Evolutionary conservation across 352 stramenopile species (phyloP), one percentile per base, ranked within the genome.

Genomic region (Phytophthora agathidicida): DNA sequence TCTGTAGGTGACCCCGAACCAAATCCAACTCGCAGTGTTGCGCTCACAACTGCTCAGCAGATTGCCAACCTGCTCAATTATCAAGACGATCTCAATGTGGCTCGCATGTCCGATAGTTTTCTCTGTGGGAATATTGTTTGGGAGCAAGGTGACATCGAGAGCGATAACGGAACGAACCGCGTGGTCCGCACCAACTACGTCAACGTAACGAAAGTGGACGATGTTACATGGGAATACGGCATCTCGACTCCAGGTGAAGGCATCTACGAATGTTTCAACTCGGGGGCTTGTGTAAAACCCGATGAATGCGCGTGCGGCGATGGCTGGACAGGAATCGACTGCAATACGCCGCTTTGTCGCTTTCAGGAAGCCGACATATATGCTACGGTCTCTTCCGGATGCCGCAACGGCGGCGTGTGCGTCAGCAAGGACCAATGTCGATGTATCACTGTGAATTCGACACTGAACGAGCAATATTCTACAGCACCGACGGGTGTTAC

Each of bases 191-290:
- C 94, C 6, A 99, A 99, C 74, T 96, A 94, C 67, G 83, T 96
- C 43, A 98, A 98, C 68, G 96, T 97, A 48, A 89, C 77, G 5
- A 79, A 96, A 58, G 49, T 88, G 17, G 71, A 86, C 44, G 73
- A 86, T 32, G 70, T 80, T 13, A 79, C 65, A 23, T 97, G 89
- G 91, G 41, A 78, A 5, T 75, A 83, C 22, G 93, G 90, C 22
- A 24, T 43, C 3, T 46, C 65, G 0, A 79, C 71, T 1, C 44
- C 71, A 1, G 95, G 95, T 2, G 96, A 99, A 66, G 96, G 96
- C 19, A 85, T 99, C 10, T 99, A 95, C 73, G 86, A 84, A 59
- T 99, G 96, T 74, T 97, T 86, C 66, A 97, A 99, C 75, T 75
- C 81, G 17, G 96, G 96, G 16, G 91, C 86, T 36, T 99, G 96